phyloP scores from a whole-genome alignment of 2,329 filamentous ascomycete genomes.

The Cryphonectria nitschkei region DNA sequence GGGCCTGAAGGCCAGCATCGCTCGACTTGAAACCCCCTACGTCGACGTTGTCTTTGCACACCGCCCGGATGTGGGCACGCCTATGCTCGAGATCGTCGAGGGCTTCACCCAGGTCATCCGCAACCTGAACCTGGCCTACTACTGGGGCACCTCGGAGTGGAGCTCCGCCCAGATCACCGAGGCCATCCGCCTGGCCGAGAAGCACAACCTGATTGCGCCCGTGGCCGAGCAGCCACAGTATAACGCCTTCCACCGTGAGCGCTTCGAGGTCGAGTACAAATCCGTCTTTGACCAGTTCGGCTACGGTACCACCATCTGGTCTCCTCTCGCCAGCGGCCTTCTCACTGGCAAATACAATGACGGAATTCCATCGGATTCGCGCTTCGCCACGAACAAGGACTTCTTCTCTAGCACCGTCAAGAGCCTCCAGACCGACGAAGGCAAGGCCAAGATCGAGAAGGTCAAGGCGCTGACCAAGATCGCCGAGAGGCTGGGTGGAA shows the following conservation, averaged over 20 bases:
- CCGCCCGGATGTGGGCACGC: conserved; percentile 59
- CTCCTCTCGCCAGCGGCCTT: conserved; percentile 58
- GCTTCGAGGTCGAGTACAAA: conserved; percentile 64
- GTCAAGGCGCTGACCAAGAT: conserved; percentile 64
- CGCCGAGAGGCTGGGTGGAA: conserved; percentile 66
- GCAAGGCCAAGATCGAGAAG: conserved; percentile 55
- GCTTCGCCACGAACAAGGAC: conserved; percentile 59
- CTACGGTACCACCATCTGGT: conserved; percentile 59
- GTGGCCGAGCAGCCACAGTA: conserved; percentile 57
- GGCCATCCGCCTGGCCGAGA: conserved; percentile 56
- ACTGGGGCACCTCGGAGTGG: conserved; percentile 66
- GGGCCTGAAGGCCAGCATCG: conserved; percentile 60
- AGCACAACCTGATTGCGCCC: conserved; percentile 61
- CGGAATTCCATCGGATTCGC: conserved; percentile 62
- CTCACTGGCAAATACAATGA: conserved; percentile 68
- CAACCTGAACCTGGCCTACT: conserved; percentile 63
- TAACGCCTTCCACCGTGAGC: conserved; percentile 63
- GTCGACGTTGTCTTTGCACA: conserved; percentile 68
- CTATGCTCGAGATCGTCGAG: conserved; percentile 66
- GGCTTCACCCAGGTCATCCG: conserved; percentile 51
- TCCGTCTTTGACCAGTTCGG: conserved; percentile 60
- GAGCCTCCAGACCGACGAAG: conserved; percentile 55
- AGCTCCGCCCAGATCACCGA: conserved; percentile 61
- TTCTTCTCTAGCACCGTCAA: conserved; percentile 57
- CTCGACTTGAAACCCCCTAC: conserved; percentile 65